Evolutionary conservation across 176 grass and related monocot species (phyloP).

Genomic region (Musa troglodytarum): DNA sequence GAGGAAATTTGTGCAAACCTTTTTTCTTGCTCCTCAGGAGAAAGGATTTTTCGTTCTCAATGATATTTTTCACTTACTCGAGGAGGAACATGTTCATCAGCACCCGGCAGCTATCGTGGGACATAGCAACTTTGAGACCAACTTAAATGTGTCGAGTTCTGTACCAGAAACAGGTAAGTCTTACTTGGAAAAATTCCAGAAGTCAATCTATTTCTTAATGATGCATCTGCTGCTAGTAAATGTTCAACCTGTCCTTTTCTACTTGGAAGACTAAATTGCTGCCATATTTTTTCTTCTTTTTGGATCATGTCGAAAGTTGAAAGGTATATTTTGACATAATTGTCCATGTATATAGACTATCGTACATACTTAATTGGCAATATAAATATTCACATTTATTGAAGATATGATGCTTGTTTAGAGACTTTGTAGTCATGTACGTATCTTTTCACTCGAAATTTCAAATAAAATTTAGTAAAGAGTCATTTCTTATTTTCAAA

Average conservation of each 20-base stretch:
- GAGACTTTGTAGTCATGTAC: no score
- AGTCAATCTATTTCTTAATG: neutral
- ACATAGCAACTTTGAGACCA: conserved; percentile 19
- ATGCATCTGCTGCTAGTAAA: conserved; percentile 5
- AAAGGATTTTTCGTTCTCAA: conserved; percentile 70
- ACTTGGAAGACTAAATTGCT: neutral
- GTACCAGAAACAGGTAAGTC: conserved; percentile 32
- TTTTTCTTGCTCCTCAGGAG: conserved; percentile 76
- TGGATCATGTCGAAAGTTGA: neutral
- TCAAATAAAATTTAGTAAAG: neutral
- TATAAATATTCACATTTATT: neutral
- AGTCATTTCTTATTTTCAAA: neutral
- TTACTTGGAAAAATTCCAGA: neutral
- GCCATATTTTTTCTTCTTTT: neutral
- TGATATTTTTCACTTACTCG: conserved; percentile 79
- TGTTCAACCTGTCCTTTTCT: neutral
- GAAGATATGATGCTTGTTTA: no score
- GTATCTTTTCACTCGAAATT: neutral
- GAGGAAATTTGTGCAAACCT: conserved; percentile 74
- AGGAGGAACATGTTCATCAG: conserved; percentile 54
- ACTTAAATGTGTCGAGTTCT: conserved; percentile 29
- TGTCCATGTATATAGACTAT: neutral
- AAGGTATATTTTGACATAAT: neutral
- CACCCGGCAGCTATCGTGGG: conserved; percentile 23
- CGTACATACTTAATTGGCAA: neutral